Evolutionary conservation across 148 eudicot species (phyloP), one percentile per base, ranked within the genome.

Genomic region (Nepenthes mirabilis): DNA sequence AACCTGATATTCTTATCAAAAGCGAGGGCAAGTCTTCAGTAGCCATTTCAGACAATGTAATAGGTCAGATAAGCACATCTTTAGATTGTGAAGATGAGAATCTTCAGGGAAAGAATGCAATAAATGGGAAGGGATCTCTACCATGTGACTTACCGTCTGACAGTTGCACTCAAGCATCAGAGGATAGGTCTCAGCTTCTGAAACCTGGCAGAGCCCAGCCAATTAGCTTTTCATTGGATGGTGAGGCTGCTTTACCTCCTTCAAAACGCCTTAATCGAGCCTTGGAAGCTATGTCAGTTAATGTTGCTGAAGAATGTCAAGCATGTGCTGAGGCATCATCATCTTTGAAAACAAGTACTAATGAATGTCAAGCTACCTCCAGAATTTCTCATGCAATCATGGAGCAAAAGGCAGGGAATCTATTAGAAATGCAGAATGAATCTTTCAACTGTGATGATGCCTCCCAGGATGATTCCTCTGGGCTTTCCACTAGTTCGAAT

Each of bases 201-300:
- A 84, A 82, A 63, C 55, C 64, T 33, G 80, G 71, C 70, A 71
- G 66, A 73, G 74, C 64, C 23, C 81, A 70, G 47, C 72, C 74
- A 0, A 51, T 66, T 57, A 75, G 73, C 61, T 52, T 79, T 70
- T 78, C 74, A 58, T 73, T 77, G 60, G 91, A 88, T 68, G 96
- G 78, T 68, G 99, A 93, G 76, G 90, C 99, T 75, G 89, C 91
- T 57, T 75, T 93, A 74, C 99, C 99, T 56, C 99, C 96, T 53
- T 88, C 91, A 6, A 93, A 93, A 76, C 96, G 99, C 56, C 86
- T 93, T 14, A 91, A 88, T 68, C 86, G 99, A 61, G 99, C 99
- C 60, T 67, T 93, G 72, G 96, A 89, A 76, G 99, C 96, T 14
- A 93, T 93, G 99, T 88, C 96, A 65, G 99, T 96, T 62, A 82